Conservation (phyloP, 2,329 filamentous ascomycete species). For the Dichotomopilus funicola region DNA sequence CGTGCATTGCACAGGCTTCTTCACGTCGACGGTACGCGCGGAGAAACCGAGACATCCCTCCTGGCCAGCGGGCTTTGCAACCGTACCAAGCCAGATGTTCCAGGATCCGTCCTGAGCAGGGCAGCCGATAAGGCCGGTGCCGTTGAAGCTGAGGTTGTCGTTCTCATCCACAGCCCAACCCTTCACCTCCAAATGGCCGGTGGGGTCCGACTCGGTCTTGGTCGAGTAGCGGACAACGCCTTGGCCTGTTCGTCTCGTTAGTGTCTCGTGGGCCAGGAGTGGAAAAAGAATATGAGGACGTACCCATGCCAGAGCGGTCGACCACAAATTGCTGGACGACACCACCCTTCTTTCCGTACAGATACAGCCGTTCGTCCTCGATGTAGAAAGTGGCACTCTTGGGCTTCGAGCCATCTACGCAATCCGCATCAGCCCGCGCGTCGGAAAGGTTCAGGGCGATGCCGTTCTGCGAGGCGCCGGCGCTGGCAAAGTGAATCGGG, state of each 20-base stretch:
- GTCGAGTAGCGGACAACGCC: slow-evolving; percentile 49
- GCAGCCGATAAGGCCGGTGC: slow-evolving; percentile 45
- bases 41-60: slow-evolving; percentile 33
- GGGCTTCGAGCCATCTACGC: slow-evolving; percentile 33
- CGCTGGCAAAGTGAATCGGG: slow-evolving; percentile 39
- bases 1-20: slow-evolving; percentile 24
- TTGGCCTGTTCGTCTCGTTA: slow-evolving; percentile 30
- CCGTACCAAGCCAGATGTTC: slow-evolving; percentile 33
- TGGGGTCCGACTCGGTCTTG: slow-evolving; percentile 31
- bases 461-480: slow-evolving; percentile 39
- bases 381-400: slow-evolving; percentile 46
- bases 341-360: slow-evolving; percentile 39
- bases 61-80: slow-evolving; percentile 32
- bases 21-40: slow-evolving; percentile 26
- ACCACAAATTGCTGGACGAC: slow-evolving; percentile 44
- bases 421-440: slow-evolving; percentile 40
- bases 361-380: slow-evolving; percentile 38
- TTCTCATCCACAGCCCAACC: slow-evolving; percentile 40
- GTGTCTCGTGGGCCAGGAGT: background rate
- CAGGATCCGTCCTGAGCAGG: slow-evolving; percentile 38
- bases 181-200: slow-evolving; percentile 38
- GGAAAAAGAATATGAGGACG: background rate
- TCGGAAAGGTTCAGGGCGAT: slow-evolving; percentile 38
- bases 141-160: slow-evolving; percentile 41
- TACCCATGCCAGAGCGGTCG: slow-evolving; percentile 51